phyloP scores from a whole-genome alignment of 176 grass and related monocot genomes.

The Elymus sibiricus region DNA sequence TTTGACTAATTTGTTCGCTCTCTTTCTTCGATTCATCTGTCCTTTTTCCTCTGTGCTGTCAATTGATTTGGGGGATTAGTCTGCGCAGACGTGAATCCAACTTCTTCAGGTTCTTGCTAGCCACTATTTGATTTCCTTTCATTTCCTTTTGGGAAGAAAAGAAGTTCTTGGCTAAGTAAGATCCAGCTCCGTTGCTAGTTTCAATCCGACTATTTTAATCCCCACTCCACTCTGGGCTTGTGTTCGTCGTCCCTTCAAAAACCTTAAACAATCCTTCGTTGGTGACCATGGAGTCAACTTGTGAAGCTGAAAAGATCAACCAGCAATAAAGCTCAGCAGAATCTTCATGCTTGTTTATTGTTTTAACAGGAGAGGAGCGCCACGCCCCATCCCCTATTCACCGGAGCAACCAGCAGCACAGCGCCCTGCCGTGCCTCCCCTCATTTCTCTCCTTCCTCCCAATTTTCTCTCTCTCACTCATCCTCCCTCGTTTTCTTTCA shows the following conservation, averaged over 20 bases:
- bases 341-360: slow-evolving; percentile 28
- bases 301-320: slow-evolving; percentile 35
- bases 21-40: background rate
- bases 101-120: slow-evolving; percentile 7
- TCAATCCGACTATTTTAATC: slow-evolving; percentile 14
- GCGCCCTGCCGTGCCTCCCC: no score
- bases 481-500: no score
- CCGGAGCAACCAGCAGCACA: no score
- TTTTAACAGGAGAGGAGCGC: background rate
- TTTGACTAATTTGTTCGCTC: slow-evolving; percentile 7
- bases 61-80: background rate
- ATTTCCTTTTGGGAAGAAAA: slow-evolving; percentile 12
- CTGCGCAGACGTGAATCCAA: slow-evolving; percentile 26
- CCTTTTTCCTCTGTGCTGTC: background rate
- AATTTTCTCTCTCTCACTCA: no score
- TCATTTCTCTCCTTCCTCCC: no score
- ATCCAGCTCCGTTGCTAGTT: slow-evolving; percentile 33
- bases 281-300: slow-evolving; percentile 40
- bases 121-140: slow-evolving; percentile 1
- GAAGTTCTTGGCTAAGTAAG: slow-evolving; percentile 17
- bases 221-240: slow-evolving; percentile 23
- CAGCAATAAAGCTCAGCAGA: slow-evolving; percentile 19
- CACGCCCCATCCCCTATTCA: no score
- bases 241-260: slow-evolving; percentile 24
- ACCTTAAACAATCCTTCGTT: slow-evolving; percentile 10